Conservation (phyloP, 75 land plant genomes). For the Pseudotsuga menziesii region DNA sequence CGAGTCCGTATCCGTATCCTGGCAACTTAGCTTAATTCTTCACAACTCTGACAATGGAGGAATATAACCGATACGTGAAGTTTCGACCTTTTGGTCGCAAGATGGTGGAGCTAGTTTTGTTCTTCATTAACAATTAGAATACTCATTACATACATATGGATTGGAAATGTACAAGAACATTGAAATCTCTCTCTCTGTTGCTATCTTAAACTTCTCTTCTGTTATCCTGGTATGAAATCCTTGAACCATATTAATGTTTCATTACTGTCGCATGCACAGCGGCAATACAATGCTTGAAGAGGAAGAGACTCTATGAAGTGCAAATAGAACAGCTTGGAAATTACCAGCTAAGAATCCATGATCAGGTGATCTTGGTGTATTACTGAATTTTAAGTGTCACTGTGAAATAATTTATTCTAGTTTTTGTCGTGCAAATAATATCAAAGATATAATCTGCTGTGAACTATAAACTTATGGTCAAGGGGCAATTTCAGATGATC, state of each 20-base stretch:
- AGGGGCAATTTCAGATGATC: constrained; percentile 39
- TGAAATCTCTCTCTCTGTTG: neutral
- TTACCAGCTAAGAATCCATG: constrained; percentile 84
- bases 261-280: constrained; percentile 37
- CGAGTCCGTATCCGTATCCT: too few species aligned
- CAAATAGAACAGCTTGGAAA: constrained; percentile 88
- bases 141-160: neutral
- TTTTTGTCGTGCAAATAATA: neutral
- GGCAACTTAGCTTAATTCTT: too few species aligned
- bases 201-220: neutral
- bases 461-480: neutral
- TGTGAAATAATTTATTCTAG: neutral
- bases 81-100: too few species aligned
- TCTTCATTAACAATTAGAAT: too few species aligned
- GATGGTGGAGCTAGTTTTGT: too few species aligned
- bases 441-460: neutral
- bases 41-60: too few species aligned
- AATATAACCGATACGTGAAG: too few species aligned
- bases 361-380: constrained; percentile 48
- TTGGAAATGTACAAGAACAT: neutral
- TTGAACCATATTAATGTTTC: neutral
- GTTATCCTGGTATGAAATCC: neutral
- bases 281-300: constrained; percentile 85
- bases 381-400: neutral
- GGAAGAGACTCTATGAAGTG: constrained; percentile 77